These are phyloP conservation scores for Capronia epimyces DNA, from an alignment of 2,329 filamentous ascomycete species.

Conservation along the genomic window DNA sequence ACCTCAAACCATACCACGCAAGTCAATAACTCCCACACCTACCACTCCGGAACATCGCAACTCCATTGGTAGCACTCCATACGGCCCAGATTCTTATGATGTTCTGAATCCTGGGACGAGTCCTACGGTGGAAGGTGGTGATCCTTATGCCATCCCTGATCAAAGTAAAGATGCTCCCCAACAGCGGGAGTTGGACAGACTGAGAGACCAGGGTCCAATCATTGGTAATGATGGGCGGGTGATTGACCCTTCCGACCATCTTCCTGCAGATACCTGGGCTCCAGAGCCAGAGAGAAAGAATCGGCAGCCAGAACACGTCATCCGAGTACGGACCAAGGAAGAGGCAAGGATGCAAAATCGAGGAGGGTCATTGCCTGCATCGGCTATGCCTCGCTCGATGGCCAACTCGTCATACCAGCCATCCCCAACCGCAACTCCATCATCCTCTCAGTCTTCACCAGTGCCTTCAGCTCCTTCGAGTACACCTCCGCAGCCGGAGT, in stretches of 20 bases:
- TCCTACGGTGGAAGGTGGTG: slow-evolving; percentile 34
- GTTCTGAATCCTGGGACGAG: slow-evolving; percentile 49
- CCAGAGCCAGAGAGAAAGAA: slow-evolving; percentile 59
- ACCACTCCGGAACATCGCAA: slow-evolving; percentile 37
- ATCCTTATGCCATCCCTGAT: slow-evolving; percentile 38
- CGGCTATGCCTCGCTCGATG: slow-evolving; percentile 29
- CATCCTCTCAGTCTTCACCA: slow-evolving; percentile 21
- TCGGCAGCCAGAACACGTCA: slow-evolving; percentile 45
- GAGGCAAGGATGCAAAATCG: slow-evolving; percentile 23
- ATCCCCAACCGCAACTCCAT: slow-evolving; percentile 29
- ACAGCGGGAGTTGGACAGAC: slow-evolving; percentile 36
- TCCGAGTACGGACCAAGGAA: slow-evolving; percentile 40
- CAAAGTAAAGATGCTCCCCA: slow-evolving; percentile 38
- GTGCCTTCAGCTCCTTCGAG: slow-evolving; percentile 25
- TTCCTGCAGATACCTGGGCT: slow-evolving; percentile 61
- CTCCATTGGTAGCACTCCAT: slow-evolving; percentile 46
- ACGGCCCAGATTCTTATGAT: slow-evolving; percentile 58
- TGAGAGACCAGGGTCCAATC: slow-evolving; percentile 51
- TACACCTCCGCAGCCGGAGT: slow-evolving; percentile 29
- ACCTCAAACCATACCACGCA: slow-evolving; percentile 40
- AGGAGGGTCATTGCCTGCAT: slow-evolving; percentile 24
- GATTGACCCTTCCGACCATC: slow-evolving; percentile 61
- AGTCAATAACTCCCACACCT: slow-evolving; percentile 57
- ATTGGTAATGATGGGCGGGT: slow-evolving; percentile 59
- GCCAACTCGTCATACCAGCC: slow-evolving; percentile 30